Conservation (phyloP, 257 asterid species). For the Scutellaria baicalensis region DNA sequence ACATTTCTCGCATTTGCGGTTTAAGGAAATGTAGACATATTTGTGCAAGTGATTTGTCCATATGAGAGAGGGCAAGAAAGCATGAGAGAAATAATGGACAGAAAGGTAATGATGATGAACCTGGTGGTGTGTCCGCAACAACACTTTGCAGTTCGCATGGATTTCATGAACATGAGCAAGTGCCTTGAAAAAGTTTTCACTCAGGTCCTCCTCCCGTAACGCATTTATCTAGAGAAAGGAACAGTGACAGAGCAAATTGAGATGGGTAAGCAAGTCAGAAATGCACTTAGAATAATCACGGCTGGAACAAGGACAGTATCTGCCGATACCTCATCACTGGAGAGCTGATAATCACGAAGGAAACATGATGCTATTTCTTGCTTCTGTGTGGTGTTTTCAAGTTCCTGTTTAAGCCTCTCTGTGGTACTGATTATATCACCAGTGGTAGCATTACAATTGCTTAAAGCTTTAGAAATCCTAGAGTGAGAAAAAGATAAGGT, state of each 20-base stretch:
- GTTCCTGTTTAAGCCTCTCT: conserved; percentile 96
- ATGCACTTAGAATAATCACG: neutral
- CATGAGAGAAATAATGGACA: neutral
- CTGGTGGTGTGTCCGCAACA: conserved; percentile 98
- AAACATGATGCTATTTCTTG: conserved; percentile 94
- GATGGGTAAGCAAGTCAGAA: conserved; percentile 9
- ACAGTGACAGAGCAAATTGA: conserved; percentile 9
- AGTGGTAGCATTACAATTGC: conserved; percentile 87
- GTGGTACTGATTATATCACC: conserved; percentile 94
- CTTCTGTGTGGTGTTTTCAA: conserved; percentile 85
- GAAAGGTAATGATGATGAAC: conserved; percentile 32
- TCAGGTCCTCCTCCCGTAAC: conserved; percentile 81
- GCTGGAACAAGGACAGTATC: neutral
- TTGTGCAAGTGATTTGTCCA: neutral
- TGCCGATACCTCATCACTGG: conserved; percentile 74
- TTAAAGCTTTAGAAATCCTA: conserved; percentile 87
- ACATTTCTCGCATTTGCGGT: neutral
- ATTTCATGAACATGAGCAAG: conserved; percentile 99
- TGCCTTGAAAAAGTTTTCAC: conserved; percentile 84
- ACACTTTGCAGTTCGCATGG: conserved; percentile 91
- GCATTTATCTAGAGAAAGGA: conserved; percentile 64
- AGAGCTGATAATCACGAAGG: conserved; percentile 96
- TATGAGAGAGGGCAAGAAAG: neutral
- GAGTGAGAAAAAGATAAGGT: conserved; percentile 8
- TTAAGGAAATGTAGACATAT: neutral